Base-by-base conservation (phyloP, 768 basidiomycete species). In the Podaxis sp. region DNA sequence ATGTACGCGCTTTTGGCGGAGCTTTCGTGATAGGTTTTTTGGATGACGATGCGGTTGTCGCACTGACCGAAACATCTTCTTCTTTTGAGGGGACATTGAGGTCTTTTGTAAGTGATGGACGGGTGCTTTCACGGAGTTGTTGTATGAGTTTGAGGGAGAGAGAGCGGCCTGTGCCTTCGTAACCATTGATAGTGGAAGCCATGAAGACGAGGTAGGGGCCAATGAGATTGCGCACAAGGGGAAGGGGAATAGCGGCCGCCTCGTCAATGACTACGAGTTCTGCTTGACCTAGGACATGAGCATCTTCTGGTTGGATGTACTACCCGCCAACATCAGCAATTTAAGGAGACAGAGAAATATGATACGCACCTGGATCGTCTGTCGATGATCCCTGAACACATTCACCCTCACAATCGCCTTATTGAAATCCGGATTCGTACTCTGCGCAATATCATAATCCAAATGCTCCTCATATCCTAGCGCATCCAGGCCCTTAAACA, bases 161-260 rank as follows among this genome's bases (percentile, higher is more conserved):
- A 0, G 96, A 98, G 28, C 97, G 92, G n/a, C 97, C 97, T 0
- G 97, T 99, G 28, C 97, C 97, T 82, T 99, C 97, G 75, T 99
- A 99, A 44, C 97, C 97, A 73, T 98, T 99, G 77, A 99, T 95
- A 0, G 97, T 99, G n/a, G 95, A 97, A 1, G 97, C 93, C 82
- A 99, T 89, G 81, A 99, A 99, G 56, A 99, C 95, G 39, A 99
- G 91, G 76, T 99, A 99, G 0, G 90, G 90, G 0, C 97, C 97
- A 59, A 99, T 87, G 65, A 99, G 90, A 68, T 94, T 93, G 61
- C 92, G 88, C 17, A 99, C 96, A 39, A 99, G 88, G 2, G 96
- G 95, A 17, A 99, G 85, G 1, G 97, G 97, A 58, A 99, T 99
- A 19, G 97, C 97, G 8, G 97, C 97, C 6, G 96, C 96, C 76